phyloP scores from a whole-genome alignment of 2,329 filamentous ascomycete species.

The Cercospora brassicicola region DNA sequence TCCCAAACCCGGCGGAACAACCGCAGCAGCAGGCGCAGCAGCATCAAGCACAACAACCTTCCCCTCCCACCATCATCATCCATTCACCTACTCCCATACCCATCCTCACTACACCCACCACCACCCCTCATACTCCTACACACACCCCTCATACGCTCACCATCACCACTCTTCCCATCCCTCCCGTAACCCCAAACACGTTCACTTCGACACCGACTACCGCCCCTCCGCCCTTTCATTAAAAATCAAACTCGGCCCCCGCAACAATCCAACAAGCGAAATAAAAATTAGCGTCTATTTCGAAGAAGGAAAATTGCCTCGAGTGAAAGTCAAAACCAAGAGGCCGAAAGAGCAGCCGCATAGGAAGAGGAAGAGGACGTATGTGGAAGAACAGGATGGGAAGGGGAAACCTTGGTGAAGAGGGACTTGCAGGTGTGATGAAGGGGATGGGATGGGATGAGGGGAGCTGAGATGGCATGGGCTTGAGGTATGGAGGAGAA shows the following conservation, averaged over 20 bases:
- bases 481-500: neutral
- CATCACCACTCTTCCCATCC: neutral
- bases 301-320: slow-evolving; percentile 31
- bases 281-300: slow-evolving; percentile 37
- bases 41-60: slow-evolving; percentile 2
- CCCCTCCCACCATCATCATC: neutral
- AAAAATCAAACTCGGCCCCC: slow-evolving; percentile 33
- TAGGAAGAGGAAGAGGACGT: slow-evolving; percentile 40
- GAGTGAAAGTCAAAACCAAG: slow-evolving; percentile 35
- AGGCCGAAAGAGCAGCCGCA: slow-evolving; percentile 23
- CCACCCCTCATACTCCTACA: neutral
- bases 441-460: slow-evolving; percentile 9
- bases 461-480: neutral
- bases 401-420: slow-evolving; percentile 60
- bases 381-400: slow-evolving; percentile 65
- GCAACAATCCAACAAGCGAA: slow-evolving; percentile 29
- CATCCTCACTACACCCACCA: neutral
- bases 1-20: neutral
- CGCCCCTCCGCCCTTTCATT: slow-evolving; percentile 31
- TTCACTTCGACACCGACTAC: slow-evolving; percentile 34
- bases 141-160: neutral
- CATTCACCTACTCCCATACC: neutral
- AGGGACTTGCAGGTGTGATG: slow-evolving; percentile 46
- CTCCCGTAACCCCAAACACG: slow-evolving; percentile 10
- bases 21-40: neutral